Evolutionary conservation across 1,284 basidiomycete species (phyloP).

Genomic region (Cutaneotrichosporon spelunceum): DNA sequence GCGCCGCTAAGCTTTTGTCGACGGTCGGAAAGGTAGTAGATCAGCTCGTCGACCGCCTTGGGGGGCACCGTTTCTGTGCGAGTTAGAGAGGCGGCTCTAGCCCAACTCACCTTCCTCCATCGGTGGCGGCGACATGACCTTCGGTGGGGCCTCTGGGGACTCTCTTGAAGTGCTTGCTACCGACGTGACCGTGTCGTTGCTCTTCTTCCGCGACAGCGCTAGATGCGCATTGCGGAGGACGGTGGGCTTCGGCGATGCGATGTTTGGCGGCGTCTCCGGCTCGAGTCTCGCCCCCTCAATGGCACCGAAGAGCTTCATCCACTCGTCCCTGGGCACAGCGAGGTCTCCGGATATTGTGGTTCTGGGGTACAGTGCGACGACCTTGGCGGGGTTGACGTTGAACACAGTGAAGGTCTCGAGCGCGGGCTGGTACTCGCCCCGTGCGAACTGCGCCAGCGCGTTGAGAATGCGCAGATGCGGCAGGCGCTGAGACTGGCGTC

Average conservation of each 20-base stretch:
- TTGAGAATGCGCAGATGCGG: conserved; percentile 65
- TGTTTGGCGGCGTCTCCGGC: conserved; percentile 20
- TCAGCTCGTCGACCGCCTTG: conserved; percentile 53
- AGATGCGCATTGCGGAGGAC: conserved; percentile 15
- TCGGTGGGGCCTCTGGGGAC: conserved; percentile 1
- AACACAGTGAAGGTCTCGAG: conserved; percentile 84
- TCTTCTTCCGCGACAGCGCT: conserved; percentile 33
- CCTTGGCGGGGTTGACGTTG: conserved; percentile 88
- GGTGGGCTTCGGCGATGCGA: conserved; percentile 3
- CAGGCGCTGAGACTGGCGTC: conserved; percentile 41
- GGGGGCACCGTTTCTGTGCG: conserved; percentile 27
- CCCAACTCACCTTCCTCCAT: conserved; percentile 7
- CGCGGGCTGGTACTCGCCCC: conserved; percentile 55
- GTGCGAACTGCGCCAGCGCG: conserved; percentile 71
- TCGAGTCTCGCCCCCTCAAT: conserved; percentile 53
- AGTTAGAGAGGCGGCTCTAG: not conserved
- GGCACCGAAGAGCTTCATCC: conserved; percentile 85
- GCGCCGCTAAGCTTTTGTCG: conserved; percentile 77
- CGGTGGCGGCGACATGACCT: conserved; percentile 12
- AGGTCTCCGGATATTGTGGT: conserved; percentile 75
- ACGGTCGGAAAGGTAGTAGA: conserved; percentile 68
- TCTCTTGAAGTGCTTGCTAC: conserved; percentile 15
- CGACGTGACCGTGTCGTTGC: conserved; percentile 38
- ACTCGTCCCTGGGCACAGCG: conserved; percentile 62
- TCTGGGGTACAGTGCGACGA: conserved; percentile 79